These are phyloP conservation scores for Tetradesmus obliquus DNA, from an alignment of 139 green algal genomes.

Conservation along the genomic window DNA sequence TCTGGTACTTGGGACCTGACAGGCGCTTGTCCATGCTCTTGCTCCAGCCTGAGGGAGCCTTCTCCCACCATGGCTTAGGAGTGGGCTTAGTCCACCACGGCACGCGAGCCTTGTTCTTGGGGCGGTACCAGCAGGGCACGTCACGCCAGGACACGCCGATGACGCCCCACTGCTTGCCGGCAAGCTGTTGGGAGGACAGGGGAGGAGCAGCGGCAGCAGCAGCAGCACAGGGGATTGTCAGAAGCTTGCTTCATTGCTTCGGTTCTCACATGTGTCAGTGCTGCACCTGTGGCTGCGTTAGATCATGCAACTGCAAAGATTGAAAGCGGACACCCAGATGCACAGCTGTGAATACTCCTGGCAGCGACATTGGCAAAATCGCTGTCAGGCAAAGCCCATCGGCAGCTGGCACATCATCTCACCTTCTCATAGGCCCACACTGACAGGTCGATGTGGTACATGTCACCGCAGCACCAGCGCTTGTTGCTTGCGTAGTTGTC, in stretches of 20 bases:
- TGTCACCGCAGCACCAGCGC: conserved; percentile 55
- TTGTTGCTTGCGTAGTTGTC: conserved; percentile 57
- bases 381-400: too few species aligned
- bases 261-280: neutral
- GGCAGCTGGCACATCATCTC: neutral
- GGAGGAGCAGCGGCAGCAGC: conserved; percentile 44
- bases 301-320: neutral
- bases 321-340: too few species aligned
- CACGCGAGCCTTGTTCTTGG: conserved; percentile 37
- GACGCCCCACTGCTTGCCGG: conserved; percentile 59
- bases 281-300: neutral
- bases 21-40: conserved; percentile 32
- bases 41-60: conserved; percentile 30
- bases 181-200: conserved; percentile 55
- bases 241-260: neutral
- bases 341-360: too few species aligned
- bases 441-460: conserved; percentile 55
- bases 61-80: conserved; percentile 35
- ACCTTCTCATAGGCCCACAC: conserved; percentile 55
- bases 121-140: conserved; percentile 52
- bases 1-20: neutral
- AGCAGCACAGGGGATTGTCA: conserved; percentile 38
- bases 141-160: conserved; percentile 52
- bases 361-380: too few species aligned
- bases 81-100: conserved; percentile 37